phyloP scores from a whole-genome alignment of 2,329 filamentous ascomycete species.

The Claviceps sp. region DNA sequence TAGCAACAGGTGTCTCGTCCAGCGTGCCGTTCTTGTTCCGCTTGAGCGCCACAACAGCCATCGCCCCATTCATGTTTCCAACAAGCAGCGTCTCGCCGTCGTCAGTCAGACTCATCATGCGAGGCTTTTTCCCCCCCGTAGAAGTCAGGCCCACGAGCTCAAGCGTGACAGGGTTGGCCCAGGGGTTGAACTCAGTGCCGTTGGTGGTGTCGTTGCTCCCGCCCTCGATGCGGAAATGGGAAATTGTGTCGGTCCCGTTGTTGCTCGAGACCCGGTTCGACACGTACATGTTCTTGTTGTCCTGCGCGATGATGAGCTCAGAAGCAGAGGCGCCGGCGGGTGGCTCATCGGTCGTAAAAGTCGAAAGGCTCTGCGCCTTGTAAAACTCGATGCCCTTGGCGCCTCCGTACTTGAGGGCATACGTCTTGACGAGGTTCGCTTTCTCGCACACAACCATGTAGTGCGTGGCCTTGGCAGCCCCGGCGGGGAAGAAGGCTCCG shows the following conservation, averaged over 20 bases:
- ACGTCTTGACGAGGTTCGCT: conserved; percentile 30
- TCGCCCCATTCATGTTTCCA: conserved; percentile 31
- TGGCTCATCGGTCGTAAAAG: conserved; percentile 23
- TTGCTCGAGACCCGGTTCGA: conserved; percentile 35
- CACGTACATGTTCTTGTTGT: conserved; percentile 33
- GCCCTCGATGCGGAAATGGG: conserved; percentile 27
- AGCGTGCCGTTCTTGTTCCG: conserved; percentile 16
- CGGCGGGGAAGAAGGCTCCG: conserved; percentile 31
- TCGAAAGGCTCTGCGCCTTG: conserved; percentile 24
- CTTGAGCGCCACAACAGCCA: conserved; percentile 26
- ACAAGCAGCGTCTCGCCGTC: conserved; percentile 28
- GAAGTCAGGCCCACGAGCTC: conserved; percentile 20
- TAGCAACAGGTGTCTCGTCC: conserved; percentile 14
- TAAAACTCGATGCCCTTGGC: conserved; percentile 22
- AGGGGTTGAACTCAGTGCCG: neutral
- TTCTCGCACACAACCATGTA: conserved; percentile 36
- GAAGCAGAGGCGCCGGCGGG: conserved; percentile 29
- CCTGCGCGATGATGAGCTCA: conserved; percentile 28
- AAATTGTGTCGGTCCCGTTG: conserved; percentile 28
- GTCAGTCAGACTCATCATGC: conserved; percentile 31
- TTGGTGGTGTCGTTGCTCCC: neutral
- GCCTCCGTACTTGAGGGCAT: conserved; percentile 24
- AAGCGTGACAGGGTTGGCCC: conserved; percentile 13
- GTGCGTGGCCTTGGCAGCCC: conserved; percentile 23
- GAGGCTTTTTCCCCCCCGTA: conserved; percentile 25